A percentile compares a stretch with the other conserved stretches of the same genome.
Conservation (phyloP, 306 rosid species). For the Hippophae gyantsensis region DNA sequence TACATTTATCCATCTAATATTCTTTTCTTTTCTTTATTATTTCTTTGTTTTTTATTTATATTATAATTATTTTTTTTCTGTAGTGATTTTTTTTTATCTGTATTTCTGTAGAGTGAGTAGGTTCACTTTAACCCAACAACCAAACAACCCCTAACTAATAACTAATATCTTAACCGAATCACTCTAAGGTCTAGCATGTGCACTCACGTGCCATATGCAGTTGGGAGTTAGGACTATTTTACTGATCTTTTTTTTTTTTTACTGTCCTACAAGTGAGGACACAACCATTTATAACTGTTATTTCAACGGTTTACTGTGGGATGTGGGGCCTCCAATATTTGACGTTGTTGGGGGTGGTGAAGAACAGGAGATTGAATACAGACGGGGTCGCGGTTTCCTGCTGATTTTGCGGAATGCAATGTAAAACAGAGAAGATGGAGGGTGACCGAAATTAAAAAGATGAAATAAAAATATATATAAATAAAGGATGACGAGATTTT, state of each 20-base stretch:
- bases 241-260: too few species aligned
- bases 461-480: too few species aligned
- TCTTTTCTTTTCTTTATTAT: background rate
- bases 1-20: conserved; percentile 10
- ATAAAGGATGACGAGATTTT: too few species aligned
- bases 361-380: conserved; percentile 19
- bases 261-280: too few species aligned
- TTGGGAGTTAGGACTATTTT: too few species aligned
- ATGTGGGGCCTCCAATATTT: background rate
- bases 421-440: conserved; percentile 2
- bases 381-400: conserved; percentile 33
- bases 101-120: conserved; percentile 2
- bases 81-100: background rate
- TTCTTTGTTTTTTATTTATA: background rate
- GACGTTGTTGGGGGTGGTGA: conserved; percentile 13
- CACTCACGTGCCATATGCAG: too few species aligned
- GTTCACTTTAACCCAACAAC: conserved; percentile 26
- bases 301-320: too few species aligned
- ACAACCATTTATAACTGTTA: too few species aligned
- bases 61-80: too few species aligned
- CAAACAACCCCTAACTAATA: conserved; percentile 23
- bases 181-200: too few species aligned
- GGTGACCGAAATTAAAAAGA: too few species aligned
- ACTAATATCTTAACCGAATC: background rate
- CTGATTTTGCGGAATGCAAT: conserved; percentile 40